Evolutionary conservation across 106 monocot genomes (phyloP).

Genomic region (Chionographis japonica): DNA sequence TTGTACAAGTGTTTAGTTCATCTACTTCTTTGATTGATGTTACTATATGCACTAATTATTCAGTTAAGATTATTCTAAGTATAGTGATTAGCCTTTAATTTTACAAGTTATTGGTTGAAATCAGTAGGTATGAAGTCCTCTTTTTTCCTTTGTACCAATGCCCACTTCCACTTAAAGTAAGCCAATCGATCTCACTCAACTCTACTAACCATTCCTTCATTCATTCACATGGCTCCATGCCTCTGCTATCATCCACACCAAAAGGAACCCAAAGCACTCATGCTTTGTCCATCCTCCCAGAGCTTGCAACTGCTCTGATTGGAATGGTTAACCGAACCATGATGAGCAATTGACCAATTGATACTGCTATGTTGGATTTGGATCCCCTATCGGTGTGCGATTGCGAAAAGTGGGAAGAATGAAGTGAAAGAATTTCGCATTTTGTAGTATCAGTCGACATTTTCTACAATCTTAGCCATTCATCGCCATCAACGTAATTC

Average conservation of each 20-base stretch:
- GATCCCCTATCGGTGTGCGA: too few species aligned
- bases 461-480: slow-evolving; percentile 70
- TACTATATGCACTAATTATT: too few species aligned
- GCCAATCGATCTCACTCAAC: not conserved
- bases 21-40: too few species aligned
- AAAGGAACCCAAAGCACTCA: not conserved
- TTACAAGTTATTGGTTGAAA: too few species aligned
- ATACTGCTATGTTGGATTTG: not conserved
- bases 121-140: too few species aligned
- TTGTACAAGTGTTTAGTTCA: too few species aligned
- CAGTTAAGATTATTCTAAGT: too few species aligned
- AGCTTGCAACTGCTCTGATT: slow-evolving; percentile 9
- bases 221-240: not conserved
- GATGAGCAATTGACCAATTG: not conserved
- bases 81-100: too few species aligned
- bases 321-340: slow-evolving; percentile 5
- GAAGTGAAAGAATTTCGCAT: not conserved
- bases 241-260: not conserved
- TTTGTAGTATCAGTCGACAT: not conserved
- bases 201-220: not conserved
- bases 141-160: too few species aligned
- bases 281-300: not conserved
- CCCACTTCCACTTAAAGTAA: not conserved
- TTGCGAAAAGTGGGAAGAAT: not conserved
- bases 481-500: slow-evolving; percentile 61